Base-by-base conservation (phyloP, 176 grass and related monocot species). In the Metroxylon sagu region DNA sequence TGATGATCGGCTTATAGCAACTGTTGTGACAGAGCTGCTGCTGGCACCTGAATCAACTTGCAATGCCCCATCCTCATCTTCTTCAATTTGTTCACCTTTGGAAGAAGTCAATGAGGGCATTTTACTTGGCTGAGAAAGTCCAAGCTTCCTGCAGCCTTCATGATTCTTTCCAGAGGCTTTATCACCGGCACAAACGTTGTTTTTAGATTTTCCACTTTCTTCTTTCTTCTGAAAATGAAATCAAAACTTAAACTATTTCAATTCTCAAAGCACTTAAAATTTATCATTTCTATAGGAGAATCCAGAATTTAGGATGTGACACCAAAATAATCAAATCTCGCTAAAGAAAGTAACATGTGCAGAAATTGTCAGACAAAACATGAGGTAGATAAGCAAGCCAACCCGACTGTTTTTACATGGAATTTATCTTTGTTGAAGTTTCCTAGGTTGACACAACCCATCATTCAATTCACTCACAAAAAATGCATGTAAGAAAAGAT, bases 151-250 rank as follows among this genome's bases (percentile, higher is more conserved):
- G 8, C 43, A 64, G 71, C 17, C 60, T 67, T 80, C 67, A 48
- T 14, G 26, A 61, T 61, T 59, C 29, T 49, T 48, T 54, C 65
- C 31, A n/a, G 68, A 72, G 6, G 84, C 74, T 48, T 79, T 79
- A 65, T 72, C 57, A 60, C 25, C 54, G 16, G 26, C 35, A 67
- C 39, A 14, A 3, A 0, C 62, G 50, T 14, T 67, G 60, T 50
- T 61, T 74, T 74, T 64, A 15, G 61, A 25, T 29, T 35, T 79
- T 56, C 25, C 3, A 48, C 54, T 67, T 64, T n/a, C 26, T 54
- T 58, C 25, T 76, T 66, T 67, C n/a, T 78, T 87, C 61, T 39
- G 61, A 64, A 53, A 50, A 70, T 87, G 71, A 3, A 82, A 82
- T 54, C 3, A 43, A 14, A 14, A 30, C 12, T 2, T 10, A 43